A percentile compares a stretch with the other conserved stretches of the same genome.
Evolutionary conservation across 2,329 filamentous ascomycete genomes (phyloP).

Genomic region (Aquanectria penicillioides): DNA sequence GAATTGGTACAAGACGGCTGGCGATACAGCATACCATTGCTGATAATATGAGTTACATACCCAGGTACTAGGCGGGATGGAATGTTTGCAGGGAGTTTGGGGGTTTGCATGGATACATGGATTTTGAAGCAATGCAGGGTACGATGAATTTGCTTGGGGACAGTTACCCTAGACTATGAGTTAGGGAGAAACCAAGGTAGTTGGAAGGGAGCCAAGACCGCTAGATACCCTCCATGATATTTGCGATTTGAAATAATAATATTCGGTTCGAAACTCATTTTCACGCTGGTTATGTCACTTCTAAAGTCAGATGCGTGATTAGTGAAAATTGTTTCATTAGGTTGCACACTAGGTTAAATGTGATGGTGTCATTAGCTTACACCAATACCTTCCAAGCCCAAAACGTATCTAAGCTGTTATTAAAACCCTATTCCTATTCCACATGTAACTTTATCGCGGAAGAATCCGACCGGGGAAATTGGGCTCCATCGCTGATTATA

Average conservation of each 20-base stretch:
- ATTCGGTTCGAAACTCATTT: neutral
- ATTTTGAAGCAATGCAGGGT: constrained; percentile 23
- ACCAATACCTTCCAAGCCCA: no score
- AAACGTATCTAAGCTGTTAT: no score
- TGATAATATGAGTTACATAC: constrained; percentile 41
- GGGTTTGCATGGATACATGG: constrained; percentile 38
- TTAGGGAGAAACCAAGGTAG: constrained; percentile 17
- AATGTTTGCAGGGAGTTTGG: constrained; percentile 36
- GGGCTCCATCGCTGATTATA: constrained; percentile 73
- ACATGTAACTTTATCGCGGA: constrained; percentile 33
- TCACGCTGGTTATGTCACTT: neutral
- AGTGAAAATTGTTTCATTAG: neutral
- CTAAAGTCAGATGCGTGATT: neutral
- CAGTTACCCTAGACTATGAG: constrained; percentile 25
- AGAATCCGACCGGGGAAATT: neutral
- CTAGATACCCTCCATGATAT: constrained; percentile 38
- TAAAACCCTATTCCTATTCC: constrained; percentile 25
- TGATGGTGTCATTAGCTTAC: no score
- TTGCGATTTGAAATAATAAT: constrained; percentile 11
- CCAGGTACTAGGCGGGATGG: constrained; percentile 31
- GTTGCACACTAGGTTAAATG: no score
- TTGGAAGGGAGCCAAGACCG: constrained; percentile 19
- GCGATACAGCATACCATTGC: constrained; percentile 9
- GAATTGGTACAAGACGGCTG: constrained; percentile 25
- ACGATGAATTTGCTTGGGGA: constrained; percentile 31